phyloP scores from a whole-genome alignment of 2,329 filamentous ascomycete genomes.

The Pseudogymnoascus sp. region DNA sequence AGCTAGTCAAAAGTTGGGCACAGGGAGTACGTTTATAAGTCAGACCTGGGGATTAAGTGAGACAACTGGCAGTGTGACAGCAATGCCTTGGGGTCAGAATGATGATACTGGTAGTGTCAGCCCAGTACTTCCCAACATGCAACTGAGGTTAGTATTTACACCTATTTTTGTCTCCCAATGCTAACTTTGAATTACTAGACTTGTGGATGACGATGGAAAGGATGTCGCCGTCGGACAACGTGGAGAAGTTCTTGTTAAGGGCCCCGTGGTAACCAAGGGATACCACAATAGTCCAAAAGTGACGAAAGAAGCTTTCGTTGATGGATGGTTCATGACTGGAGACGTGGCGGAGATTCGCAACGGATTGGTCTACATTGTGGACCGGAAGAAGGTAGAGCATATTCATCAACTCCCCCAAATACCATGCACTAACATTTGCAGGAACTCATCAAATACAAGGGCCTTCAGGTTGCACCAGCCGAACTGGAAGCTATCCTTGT shows the following conservation, averaged over 20 bases:
- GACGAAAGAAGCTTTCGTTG: not conserved
- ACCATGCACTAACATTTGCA: not conserved
- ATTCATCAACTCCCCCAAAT: not conserved
- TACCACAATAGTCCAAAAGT: constrained; percentile 57
- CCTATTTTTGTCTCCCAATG: not conserved
- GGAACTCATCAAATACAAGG: constrained; percentile 43
- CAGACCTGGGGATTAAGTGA: constrained; percentile 75
- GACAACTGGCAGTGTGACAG: constrained; percentile 60
- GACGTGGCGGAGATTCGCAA: constrained; percentile 26
- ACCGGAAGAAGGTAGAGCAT: constrained; percentile 50
- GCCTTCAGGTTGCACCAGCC: constrained; percentile 36
- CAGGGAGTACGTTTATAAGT: constrained; percentile 42
- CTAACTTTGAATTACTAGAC: constrained; percentile 33
- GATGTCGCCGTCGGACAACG: constrained; percentile 44
- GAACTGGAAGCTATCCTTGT: constrained; percentile 34
- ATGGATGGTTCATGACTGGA: constrained; percentile 1
- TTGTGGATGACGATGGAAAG: constrained; percentile 50
- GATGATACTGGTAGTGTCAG: constrained; percentile 47
- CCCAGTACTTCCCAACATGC: constrained; percentile 59
- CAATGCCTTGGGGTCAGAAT: constrained; percentile 49
- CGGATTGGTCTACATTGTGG: constrained; percentile 51
- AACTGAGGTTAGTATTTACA: not conserved
- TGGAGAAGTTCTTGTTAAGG: constrained; percentile 66
- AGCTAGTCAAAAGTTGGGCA: constrained; percentile 43
- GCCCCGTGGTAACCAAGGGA: constrained; percentile 64